A percentile compares a stretch with the other conserved stretches of the same genome.
Evolutionary conservation across 352 stramenopile genomes (phyloP).

Genomic region (Phytopythium delawarense): DNA sequence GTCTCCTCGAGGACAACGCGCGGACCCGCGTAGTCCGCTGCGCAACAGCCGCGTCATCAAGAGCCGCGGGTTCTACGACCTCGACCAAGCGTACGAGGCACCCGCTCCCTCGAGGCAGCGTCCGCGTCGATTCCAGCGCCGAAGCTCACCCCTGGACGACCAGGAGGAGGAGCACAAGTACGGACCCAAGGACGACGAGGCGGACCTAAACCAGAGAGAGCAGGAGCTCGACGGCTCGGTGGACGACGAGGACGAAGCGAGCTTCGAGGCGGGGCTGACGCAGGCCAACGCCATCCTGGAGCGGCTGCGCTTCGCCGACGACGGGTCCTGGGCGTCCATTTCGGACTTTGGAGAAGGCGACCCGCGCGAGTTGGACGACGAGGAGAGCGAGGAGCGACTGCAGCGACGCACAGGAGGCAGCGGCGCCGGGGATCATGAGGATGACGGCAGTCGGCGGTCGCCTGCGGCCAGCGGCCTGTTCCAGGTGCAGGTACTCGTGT

Average conservation of each 20-base stretch:
- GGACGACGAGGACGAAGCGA: neutral
- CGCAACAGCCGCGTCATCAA: slow-evolving; percentile 69
- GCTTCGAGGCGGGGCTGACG: neutral
- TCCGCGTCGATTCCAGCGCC: neutral
- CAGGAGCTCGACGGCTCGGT: slow-evolving; percentile 6
- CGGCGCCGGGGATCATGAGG: neutral
- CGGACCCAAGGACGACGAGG: neutral
- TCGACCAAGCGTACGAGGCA: slow-evolving; percentile 27
- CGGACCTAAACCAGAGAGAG: slow-evolving; percentile 1
- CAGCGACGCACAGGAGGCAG: neutral
- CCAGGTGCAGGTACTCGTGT: slow-evolving; percentile 65
- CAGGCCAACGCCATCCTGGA: neutral
- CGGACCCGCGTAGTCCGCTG: slow-evolving; percentile 21
- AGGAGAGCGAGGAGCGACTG: neutral
- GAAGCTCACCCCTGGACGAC: neutral
- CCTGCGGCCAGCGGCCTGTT: slow-evolving; percentile 37
- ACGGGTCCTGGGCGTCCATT: slow-evolving; percentile 6
- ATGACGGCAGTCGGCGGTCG: neutral
- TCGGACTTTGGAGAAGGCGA: neutral
- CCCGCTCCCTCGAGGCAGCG: slow-evolving; percentile 2
- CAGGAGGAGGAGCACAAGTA: neutral
- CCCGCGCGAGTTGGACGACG: neutral
- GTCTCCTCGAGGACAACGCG: slow-evolving; percentile 23
- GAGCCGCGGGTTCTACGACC: slow-evolving; percentile 71
- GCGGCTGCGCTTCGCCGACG: neutral